Evolutionary conservation across 164 flowering plant genomes (phyloP).

Genomic region (Kalanchoe fedtschenkoi): DNA sequence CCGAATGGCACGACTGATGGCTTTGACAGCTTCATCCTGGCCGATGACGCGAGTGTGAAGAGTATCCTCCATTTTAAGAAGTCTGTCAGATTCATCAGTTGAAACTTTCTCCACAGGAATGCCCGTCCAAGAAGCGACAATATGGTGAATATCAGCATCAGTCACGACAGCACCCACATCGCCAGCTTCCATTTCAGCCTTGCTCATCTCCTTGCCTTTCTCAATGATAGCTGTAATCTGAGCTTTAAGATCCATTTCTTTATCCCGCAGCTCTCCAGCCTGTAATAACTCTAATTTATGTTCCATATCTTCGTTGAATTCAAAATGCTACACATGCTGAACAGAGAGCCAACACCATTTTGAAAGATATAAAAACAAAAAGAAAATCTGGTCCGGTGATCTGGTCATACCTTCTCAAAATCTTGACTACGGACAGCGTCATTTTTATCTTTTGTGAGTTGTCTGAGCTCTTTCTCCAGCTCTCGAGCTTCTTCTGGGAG

Average conservation of each 20-base stretch:
- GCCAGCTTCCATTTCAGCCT: conserved; percentile 6
- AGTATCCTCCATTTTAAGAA: conserved; percentile 20
- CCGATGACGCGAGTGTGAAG: conserved; percentile 19
- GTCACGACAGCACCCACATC: conserved; percentile 12
- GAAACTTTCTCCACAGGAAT: conserved; percentile 26
- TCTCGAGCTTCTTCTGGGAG: conserved; percentile 91
- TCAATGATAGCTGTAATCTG: conserved; percentile 4
- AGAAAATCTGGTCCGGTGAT: too few relatives aligned
- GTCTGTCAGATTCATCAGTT: conserved; percentile 13
- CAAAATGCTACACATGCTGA: background rate
- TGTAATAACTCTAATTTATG: too few relatives aligned
- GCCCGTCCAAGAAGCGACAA: conserved; percentile 24
- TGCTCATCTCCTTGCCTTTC: conserved; percentile 3
- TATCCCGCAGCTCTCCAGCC: conserved; percentile 3
- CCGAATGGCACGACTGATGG: conserved; percentile 25
- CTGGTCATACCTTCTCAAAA: conserved; percentile 61
- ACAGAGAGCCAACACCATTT: too few relatives aligned
- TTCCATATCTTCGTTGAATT: background rate
- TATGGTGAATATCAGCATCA: conserved; percentile 18
- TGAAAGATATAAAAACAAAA: too few relatives aligned
- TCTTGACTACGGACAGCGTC: conserved; percentile 84
- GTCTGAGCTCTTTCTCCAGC: conserved; percentile 85
- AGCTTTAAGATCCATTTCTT: conserved; percentile 5
- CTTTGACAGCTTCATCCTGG: conserved; percentile 29
- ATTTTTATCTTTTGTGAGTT: conserved; percentile 74